Conservation (phyloP, 2,329 filamentous ascomycete genomes). For the Paecilomyces sp. region DNA sequence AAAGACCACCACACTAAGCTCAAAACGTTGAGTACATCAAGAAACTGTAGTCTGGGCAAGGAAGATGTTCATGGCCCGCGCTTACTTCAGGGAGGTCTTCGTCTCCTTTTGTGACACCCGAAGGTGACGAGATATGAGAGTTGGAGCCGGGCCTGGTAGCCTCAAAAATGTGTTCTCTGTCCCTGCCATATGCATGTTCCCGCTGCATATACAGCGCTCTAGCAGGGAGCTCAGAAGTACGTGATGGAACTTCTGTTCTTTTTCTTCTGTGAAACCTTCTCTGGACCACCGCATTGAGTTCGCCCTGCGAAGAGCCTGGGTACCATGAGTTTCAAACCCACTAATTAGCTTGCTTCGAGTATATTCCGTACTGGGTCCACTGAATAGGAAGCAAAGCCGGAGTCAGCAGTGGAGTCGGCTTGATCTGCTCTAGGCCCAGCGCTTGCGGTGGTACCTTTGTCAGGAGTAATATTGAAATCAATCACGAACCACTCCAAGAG, state of each 20-base stretch:
- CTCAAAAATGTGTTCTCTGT: background rate
- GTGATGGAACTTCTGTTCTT: background rate
- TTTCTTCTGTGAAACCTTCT: background rate
- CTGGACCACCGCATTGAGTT: background rate
- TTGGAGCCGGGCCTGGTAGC: background rate
- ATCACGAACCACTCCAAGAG: background rate
- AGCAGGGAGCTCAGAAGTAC: background rate
- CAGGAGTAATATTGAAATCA: background rate
- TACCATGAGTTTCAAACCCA: background rate
- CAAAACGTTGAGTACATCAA: background rate
- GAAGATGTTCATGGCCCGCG: background rate
- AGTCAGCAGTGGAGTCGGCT: background rate
- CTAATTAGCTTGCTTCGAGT: background rate
- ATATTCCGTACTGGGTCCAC: background rate
- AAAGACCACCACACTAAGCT: background rate
- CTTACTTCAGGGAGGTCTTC: background rate
- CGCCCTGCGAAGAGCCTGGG: background rate
- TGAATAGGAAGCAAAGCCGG: background rate
- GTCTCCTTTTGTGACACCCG: background rate
- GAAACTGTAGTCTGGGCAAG: background rate
- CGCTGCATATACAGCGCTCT: background rate
- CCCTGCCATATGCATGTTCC: background rate
- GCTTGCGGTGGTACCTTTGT: background rate
- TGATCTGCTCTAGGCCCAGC: background rate
- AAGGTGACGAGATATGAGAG: background rate